Evolutionary conservation across 2,329 filamentous ascomycete species (phyloP), one percentile per base, ranked within the genome.

Genomic region (Botrytis porri): DNA sequence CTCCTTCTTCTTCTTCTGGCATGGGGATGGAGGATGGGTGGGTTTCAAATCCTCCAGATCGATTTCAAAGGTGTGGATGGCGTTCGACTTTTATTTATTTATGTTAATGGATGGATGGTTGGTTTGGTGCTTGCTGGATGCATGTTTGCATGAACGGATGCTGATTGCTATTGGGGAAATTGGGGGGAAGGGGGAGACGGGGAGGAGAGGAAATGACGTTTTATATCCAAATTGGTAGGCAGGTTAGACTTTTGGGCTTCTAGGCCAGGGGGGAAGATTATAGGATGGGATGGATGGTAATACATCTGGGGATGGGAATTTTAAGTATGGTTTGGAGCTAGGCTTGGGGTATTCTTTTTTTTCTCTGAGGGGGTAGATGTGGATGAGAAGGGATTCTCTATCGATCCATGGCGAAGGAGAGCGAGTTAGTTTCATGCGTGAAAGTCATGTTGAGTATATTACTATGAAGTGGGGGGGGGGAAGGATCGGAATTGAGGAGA

Each of bases 41-140:
- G 45, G 32, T 54, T 57, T 57, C 25, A 37, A 54, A 54, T 54
- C 32, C 32, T 67, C 32, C 45, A 67, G 45, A 54, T 67, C 22
- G 12, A 61, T 57, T 64, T 45, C n/a, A 43, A 35, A 25, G 45
- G 64, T 41, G 64, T 54, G 64, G 35, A 39, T 54, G 64, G 64
- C 64, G 64, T 67, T 67, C 48, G 16, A 43, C 22, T 51, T 41
- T 20, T 29, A 35, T 20, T 64, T 43, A 18, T 57, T 57, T 57
- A 57, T 29, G 51, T 29, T 57, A 57, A 57, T 57, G 51, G n/a
- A 57, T 57, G 51, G n/a, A 29, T 67, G 35, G 45, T 39, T 12
- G 64, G 64, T 54, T 29, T 67, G 32, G 45, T 67, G 64, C 64
- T 54, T 67, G 64, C 45, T 67, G 64, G 64, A 22, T 67, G 45